These are phyloP conservation scores for Thermochaetoides dissita DNA, from an alignment of 2,329 filamentous ascomycete genomes.

Conservation along the genomic window DNA sequence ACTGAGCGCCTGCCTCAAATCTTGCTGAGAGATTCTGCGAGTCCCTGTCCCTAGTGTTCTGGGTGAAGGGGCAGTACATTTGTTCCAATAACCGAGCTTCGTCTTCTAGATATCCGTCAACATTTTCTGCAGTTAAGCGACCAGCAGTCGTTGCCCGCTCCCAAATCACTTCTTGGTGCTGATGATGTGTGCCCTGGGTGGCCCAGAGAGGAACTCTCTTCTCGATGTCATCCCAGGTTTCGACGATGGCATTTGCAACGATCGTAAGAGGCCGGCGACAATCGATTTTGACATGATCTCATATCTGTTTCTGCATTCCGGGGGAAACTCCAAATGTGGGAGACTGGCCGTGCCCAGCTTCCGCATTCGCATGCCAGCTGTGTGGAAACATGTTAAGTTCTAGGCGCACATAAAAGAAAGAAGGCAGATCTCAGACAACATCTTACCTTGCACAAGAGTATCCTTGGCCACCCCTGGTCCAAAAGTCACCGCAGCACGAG, in stretches of 20 bases:
- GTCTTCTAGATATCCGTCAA: constrained; percentile 33
- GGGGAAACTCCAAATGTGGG: constrained; percentile 45
- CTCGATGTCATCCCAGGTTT: constrained; percentile 37
- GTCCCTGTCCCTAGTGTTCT: neutral
- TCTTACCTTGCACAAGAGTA: constrained; percentile 48
- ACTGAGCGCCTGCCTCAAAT: constrained; percentile 1
- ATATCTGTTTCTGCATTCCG: constrained; percentile 35
- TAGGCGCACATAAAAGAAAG: neutral
- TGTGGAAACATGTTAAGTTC: constrained; percentile 5
- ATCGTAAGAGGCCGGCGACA: constrained; percentile 25
- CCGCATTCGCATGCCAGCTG: constrained; percentile 59
- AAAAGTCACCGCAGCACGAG: constrained; percentile 53
- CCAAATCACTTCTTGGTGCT: constrained; percentile 28
- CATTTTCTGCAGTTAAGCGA: neutral
- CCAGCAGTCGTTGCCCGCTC: constrained; percentile 12
- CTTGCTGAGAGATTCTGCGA: constrained; percentile 1
- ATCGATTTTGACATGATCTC: constrained; percentile 26
- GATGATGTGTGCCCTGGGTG: constrained; percentile 39
- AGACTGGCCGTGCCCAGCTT: constrained; percentile 51
- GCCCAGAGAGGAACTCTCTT: constrained; percentile 46
- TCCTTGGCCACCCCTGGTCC: constrained; percentile 55
- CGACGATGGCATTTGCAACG: constrained; percentile 42
- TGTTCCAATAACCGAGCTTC: constrained; percentile 38
- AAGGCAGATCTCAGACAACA: neutral
- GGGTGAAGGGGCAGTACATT: constrained; percentile 32